Conservation (phyloP, 805 yeast genomes). For the Schwanniomyces polymorphus region DNA sequence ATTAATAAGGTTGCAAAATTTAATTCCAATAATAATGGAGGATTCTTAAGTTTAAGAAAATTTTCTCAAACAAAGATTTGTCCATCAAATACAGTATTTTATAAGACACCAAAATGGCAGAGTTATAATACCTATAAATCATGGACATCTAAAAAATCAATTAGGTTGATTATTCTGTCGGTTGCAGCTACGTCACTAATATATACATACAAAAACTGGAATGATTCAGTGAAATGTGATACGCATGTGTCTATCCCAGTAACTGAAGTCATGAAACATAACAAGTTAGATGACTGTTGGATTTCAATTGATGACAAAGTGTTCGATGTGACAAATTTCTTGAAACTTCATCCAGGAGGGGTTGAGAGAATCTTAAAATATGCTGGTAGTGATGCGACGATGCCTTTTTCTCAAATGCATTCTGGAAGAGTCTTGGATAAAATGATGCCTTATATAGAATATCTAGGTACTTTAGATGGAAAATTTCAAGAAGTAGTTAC, state of each 20-base stretch:
- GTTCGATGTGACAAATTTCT: slow-evolving; percentile 36
- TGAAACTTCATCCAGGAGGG: slow-evolving; percentile 54
- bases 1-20: no score
- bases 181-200: no score
- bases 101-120: no score
- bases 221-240: no score
- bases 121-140: no score
- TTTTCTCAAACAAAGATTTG: no score
- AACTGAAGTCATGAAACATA: slow-evolving; percentile 15
- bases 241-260: slow-evolving; percentile 3
- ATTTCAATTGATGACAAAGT: slow-evolving; percentile 31
- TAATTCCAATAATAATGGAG: no score
- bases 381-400: slow-evolving; percentile 64
- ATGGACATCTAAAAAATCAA: no score
- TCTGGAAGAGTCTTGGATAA: slow-evolving; percentile 17
- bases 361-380: slow-evolving; percentile 37
- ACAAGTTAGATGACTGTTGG: slow-evolving; percentile 22
- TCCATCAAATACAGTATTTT: no score
- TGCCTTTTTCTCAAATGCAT: slow-evolving; percentile 41
- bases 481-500: not conserved
- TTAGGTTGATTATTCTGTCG: no score
- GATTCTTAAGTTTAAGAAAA: no score
- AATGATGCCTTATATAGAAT: slow-evolving; percentile 7
- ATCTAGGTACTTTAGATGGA: slow-evolving; percentile 9
- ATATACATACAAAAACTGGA: no score